phyloP scores from a whole-genome alignment of 2,329 filamentous ascomycete species.

The Alternaria triticimaculans region DNA sequence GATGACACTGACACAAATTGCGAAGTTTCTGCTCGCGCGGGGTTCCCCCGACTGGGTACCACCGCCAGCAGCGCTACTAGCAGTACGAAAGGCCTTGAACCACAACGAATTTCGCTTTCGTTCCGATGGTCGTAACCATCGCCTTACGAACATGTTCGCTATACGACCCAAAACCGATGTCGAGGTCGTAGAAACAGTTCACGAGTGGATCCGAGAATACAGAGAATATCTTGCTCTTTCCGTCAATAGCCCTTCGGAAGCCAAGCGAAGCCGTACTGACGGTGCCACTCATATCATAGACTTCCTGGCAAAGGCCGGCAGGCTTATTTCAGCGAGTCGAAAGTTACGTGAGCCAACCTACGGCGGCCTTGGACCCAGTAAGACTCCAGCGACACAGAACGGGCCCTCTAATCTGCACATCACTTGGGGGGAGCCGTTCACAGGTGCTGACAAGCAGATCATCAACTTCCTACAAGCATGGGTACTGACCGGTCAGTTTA shows the following conservation, averaged over 20 bases:
- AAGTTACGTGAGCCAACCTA: constrained; percentile 41
- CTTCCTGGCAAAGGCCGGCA: constrained; percentile 52
- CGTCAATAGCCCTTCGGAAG: constrained; percentile 4
- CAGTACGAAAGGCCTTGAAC: constrained; percentile 70
- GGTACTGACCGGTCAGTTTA: constrained; percentile 40
- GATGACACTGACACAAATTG: constrained; percentile 57
- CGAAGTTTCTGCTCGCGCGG: constrained; percentile 49
- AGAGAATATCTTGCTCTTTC: constrained; percentile 54
- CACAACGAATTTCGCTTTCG: constrained; percentile 68
- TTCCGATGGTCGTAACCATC: constrained; percentile 58
- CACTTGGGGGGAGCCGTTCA: constrained; percentile 52
- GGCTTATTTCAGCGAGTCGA: constrained; percentile 50
- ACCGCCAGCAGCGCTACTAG: constrained; percentile 64
- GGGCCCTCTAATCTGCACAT: constrained; percentile 22
- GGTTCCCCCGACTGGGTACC: constrained; percentile 36
- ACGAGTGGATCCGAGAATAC: constrained; percentile 61
- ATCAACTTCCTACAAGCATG: constrained; percentile 75
- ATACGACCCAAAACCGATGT: constrained; percentile 65
- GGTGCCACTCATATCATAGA: constrained; percentile 40
- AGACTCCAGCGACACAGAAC: constrained; percentile 30
- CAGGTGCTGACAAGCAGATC: constrained; percentile 60
- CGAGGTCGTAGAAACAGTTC: constrained; percentile 58
- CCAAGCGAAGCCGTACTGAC: neutral
- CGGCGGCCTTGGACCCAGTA: constrained; percentile 50
- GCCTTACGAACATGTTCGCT: constrained; percentile 66